phyloP scores from a whole-genome alignment of 768 basidiomycete genomes.

The Pleurotus cornucopiae region DNA sequence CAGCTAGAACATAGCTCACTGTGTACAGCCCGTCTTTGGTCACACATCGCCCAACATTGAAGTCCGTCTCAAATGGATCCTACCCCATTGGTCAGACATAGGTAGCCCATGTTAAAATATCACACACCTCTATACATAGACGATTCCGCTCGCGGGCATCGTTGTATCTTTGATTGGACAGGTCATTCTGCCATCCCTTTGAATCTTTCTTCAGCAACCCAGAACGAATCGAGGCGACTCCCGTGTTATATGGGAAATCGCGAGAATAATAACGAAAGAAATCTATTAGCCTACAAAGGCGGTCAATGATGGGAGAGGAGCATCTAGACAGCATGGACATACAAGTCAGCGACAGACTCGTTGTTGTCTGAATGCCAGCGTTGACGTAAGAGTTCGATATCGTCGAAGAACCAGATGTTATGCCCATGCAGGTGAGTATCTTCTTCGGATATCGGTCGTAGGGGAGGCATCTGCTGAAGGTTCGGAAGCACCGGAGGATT shows the following conservation, averaged over 20 bases:
- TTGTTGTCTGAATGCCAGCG: conserved; percentile 93
- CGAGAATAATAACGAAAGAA: conserved; percentile 97
- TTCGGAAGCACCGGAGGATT: conserved; percentile 95
- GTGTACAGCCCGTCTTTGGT: conserved; percentile 95
- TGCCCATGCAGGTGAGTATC: conserved; percentile 76
- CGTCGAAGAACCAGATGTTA: conserved; percentile 96
- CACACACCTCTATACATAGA: conserved; percentile 86
- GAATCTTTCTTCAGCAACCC: conserved; percentile 85
- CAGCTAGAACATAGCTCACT: conserved; percentile 37
- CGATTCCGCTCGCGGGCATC: conserved; percentile 86
- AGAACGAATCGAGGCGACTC: conserved; percentile 86
- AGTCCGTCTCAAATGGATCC: conserved; percentile 97
- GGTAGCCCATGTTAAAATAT: background rate
- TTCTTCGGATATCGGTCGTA: conserved; percentile 85
- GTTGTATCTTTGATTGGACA: conserved; percentile 53
- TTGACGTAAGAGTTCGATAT: conserved; percentile 86
- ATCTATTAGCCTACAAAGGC: conserved; percentile 73
- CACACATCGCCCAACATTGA: conserved; percentile 95
- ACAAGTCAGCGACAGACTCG: conserved; percentile 93
- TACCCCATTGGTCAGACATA: conserved; percentile 23
- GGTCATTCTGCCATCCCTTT: conserved; percentile 93
- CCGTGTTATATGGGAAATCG: conserved; percentile 88
- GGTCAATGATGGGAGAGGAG: conserved; percentile 10
- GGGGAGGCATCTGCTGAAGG: conserved; percentile 89
- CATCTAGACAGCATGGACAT: conserved; percentile 22